Base-by-base conservation (phyloP, 2,329 filamentous ascomycete genomes). In the Epichloe gansuensis region DNA sequence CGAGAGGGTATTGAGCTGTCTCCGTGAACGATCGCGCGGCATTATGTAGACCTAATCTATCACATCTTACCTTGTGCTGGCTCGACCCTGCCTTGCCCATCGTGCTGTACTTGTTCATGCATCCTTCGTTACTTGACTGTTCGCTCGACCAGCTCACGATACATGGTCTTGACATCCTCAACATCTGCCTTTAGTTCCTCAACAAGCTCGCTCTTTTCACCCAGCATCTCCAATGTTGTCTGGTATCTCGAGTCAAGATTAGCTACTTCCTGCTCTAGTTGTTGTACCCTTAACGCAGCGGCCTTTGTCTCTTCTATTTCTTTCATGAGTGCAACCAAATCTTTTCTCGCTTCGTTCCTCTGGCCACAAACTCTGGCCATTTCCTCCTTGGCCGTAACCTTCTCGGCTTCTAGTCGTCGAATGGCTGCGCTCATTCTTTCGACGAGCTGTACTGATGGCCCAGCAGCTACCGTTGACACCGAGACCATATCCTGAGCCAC, bases 391-490 rank as follows among this genome's bases (percentile, higher is more conserved):
- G 85, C 83, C 1, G 85, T 86, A 1, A 93, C 88, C 64, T 95
- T 95, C 65, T 98, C 93, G 48, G 83, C 88, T 65, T 98, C 93
- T 0, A 98, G 75, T 5, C 91, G 82, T 9, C 93, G 86, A 45
- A 98, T 91, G 0, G 90, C 88, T 3, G 91, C 88, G 63, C 88
- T 94, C 88, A 98, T 95, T 51, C 91, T 82, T 70, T 97, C 93
- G 15, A 98, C 91, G 1, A 98, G 80, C 69, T 97, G 91, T 1
- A 98, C 91, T 0, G 86, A 91, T 0, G 93, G 93, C 0, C 93
- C 93, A 0, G 91, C 91, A 0, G 85, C 91, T 8, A 89, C 86
- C 0, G 91, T 96, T 1, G 90, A 95, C 6, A 88, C 87, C 2
- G 88, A 94, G 34, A 93, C 80, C 72, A 95, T 86, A 62, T 95